A percentile compares a stretch with the other conserved stretches of the same genome.
Evolutionary conservation across 805 yeast species (phyloP).

Genomic region (Cyberlindnera americana): DNA sequence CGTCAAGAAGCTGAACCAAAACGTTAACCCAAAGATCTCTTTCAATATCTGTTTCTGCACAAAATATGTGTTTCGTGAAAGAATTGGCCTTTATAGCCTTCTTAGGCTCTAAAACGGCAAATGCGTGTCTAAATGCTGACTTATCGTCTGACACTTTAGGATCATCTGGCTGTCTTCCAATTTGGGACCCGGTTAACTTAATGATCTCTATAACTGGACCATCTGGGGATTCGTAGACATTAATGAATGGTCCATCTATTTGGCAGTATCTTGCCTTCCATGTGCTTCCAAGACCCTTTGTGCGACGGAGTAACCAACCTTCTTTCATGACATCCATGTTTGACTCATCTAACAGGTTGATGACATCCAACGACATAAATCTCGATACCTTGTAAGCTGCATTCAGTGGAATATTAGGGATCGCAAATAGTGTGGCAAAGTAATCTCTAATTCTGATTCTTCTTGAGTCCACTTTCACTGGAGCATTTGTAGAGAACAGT

Average conservation of each 20-base stretch:
- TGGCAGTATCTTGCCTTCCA: slow-evolving; percentile 75
- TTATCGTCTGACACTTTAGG: slow-evolving; percentile 26
- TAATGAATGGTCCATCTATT: slow-evolving; percentile 55
- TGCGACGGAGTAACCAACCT: slow-evolving; percentile 61
- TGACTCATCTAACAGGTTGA: slow-evolving; percentile 52
- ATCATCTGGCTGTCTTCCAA: slow-evolving; percentile 46
- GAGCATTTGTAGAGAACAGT: slow-evolving; percentile 55
- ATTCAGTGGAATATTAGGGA: slow-evolving; percentile 55
- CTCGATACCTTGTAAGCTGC: slow-evolving; percentile 53
- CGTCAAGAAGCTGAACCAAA: slow-evolving; percentile 33
- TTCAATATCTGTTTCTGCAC: slow-evolving; percentile 77
- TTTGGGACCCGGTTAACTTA: slow-evolving; percentile 46
- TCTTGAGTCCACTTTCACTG: slow-evolving; percentile 62
- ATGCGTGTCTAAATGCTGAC: slow-evolving; percentile 51
- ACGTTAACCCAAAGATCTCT: slow-evolving; percentile 68
- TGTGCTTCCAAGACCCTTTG: slow-evolving; percentile 56
- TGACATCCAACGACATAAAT: slow-evolving; percentile 64
- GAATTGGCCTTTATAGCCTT: slow-evolving; percentile 26
- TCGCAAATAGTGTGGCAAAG: slow-evolving; percentile 50
- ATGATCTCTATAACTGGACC: slow-evolving; percentile 54
- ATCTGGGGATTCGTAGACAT: slow-evolving; percentile 53
- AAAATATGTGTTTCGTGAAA: slow-evolving; percentile 56
- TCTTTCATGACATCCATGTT: slow-evolving; percentile 53
- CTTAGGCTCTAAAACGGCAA: slow-evolving; percentile 48
- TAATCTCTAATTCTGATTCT: slow-evolving; percentile 53